phyloP scores from a whole-genome alignment of 2,329 filamentous ascomycete species.

The Macrophomina pseudophaseolina region DNA sequence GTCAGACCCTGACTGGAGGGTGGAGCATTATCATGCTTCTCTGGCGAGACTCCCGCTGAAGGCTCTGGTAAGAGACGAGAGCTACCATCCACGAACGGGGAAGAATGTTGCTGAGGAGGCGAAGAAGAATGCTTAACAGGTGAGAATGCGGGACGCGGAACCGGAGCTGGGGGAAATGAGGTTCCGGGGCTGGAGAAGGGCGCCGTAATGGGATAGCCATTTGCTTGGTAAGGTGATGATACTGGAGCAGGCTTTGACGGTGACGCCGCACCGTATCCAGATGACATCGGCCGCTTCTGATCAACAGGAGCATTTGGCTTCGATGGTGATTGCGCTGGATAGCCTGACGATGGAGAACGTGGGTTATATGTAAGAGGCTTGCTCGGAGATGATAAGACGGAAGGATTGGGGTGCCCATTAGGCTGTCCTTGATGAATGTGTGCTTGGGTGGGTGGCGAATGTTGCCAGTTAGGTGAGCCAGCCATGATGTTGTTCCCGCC shows the following conservation, averaged over 20 bases:
- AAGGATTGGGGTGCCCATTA: slow-evolving; percentile 11
- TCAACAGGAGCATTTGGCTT: slow-evolving; percentile 43
- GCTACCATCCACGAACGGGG: slow-evolving; percentile 31
- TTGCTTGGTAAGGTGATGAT: slow-evolving; percentile 41
- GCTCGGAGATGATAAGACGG: slow-evolving; percentile 1
- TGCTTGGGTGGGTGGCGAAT: not conserved
- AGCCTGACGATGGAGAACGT: slow-evolving; percentile 44
- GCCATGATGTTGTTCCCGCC: slow-evolving; percentile 12
- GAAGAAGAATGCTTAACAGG: slow-evolving; percentile 46
- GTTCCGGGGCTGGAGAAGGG: slow-evolving; percentile 50
- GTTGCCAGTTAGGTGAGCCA: slow-evolving; percentile 8
- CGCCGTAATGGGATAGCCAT: slow-evolving; percentile 38
- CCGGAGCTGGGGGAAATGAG: slow-evolving; percentile 48
- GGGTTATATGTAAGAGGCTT: slow-evolving; percentile 31
- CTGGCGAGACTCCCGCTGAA: slow-evolving; percentile 50
- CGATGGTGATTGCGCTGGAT: slow-evolving; percentile 3
- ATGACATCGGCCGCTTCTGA: slow-evolving; percentile 49
- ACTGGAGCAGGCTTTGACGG: slow-evolving; percentile 44
- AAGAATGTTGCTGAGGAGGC: slow-evolving; percentile 41
- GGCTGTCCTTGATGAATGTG: not conserved
- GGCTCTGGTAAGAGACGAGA: slow-evolving; percentile 42
- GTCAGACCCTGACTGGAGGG: slow-evolving; percentile 40
- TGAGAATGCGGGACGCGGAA: slow-evolving; percentile 42
- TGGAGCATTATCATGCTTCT: slow-evolving; percentile 50
- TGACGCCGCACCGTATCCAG: slow-evolving; percentile 35